A percentile compares a stretch with the other conserved stretches of the same genome.
Conservation (phyloP, 1,139 yeast species). For the Candida sp. region DNA sequence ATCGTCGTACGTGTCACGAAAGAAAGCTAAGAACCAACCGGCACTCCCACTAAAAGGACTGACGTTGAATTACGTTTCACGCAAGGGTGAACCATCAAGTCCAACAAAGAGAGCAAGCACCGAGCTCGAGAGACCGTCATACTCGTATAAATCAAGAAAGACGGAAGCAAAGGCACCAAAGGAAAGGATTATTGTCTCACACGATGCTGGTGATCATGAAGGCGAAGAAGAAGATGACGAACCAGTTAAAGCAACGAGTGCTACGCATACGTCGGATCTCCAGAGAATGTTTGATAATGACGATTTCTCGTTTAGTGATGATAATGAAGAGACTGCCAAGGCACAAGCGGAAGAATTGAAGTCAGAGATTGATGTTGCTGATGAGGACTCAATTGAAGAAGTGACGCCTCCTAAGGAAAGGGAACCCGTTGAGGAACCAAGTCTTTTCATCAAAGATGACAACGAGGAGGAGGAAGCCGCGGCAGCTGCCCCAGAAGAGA, state of each 20-base stretch:
- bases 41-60: constrained; percentile 2
- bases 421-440: constrained; percentile 8
- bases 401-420: constrained; percentile 3
- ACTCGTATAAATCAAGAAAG: constrained; percentile 46
- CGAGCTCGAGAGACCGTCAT: constrained; percentile 19
- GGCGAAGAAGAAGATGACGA: constrained; percentile 14
- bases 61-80: constrained; percentile 23
- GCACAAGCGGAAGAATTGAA: not conserved
- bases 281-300: constrained; percentile 19
- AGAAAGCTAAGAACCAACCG: constrained; percentile 12
- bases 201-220: constrained; percentile 20
- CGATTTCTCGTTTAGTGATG: constrained; percentile 20
- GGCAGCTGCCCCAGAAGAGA: constrained; percentile 1
- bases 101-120: constrained; percentile 15
- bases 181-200: constrained; percentile 41
- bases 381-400: not conserved
- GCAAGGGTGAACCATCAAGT: constrained; percentile 20
- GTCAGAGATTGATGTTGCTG: not conserved
- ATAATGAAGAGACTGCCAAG: constrained; percentile 14
- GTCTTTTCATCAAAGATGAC: constrained; percentile 12
- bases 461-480: constrained; percentile 10
- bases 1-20: constrained; percentile 34
- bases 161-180: constrained; percentile 31
- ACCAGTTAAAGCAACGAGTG: constrained; percentile 4
- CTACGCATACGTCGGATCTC: constrained; percentile 17